Percentiles rank a stretch among this genome's conserved stretches.
Evolutionary conservation across 1,284 basidiomycete species (phyloP).

Genomic region (Malassezia psittaci): DNA sequence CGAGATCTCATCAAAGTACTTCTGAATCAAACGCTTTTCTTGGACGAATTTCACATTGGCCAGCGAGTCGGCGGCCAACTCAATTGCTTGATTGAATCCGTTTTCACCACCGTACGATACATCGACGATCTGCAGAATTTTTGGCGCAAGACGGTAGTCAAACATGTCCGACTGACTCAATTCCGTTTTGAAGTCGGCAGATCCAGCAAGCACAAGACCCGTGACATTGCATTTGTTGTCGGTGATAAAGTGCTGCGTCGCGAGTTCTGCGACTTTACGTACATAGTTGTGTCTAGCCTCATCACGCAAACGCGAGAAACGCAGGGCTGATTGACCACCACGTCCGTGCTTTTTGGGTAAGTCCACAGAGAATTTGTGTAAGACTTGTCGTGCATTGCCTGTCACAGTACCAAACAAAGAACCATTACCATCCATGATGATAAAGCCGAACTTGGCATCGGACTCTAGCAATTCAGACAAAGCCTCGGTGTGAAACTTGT

Average conservation of each 20-base stretch:
- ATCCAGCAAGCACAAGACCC: conserved; percentile 92
- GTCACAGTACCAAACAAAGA: conserved; percentile 90
- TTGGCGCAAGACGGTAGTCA: conserved; percentile 66
- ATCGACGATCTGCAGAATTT: conserved; percentile 67
- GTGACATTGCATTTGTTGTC: conserved; percentile 97
- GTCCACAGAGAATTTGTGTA: conserved; percentile 98
- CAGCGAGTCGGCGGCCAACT: conserved; percentile 86
- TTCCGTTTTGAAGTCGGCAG: conserved; percentile 98
- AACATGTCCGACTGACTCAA: conserved; percentile 94
- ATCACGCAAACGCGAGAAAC: conserved; percentile 98
- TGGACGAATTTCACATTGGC: conserved; percentile 99
- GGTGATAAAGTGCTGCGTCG: conserved; percentile 96
- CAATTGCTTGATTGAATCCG: conserved; percentile 97
- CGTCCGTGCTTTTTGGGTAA: conserved; percentile 99
- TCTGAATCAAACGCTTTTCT: conserved; percentile 76
- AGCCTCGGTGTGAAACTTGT: conserved; percentile 98
- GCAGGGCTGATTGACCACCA: conserved; percentile 98
- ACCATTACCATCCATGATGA: conserved; percentile 98
- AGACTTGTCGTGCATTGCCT: conserved; percentile 91
- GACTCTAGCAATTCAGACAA: conserved; percentile 92
- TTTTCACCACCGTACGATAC: conserved; percentile 98
- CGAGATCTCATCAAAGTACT: conserved; percentile 98
- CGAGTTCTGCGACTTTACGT: conserved; percentile 91
- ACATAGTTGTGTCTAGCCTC: conserved; percentile 99
- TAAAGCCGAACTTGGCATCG: conserved; percentile 96